Evolutionary conservation across 169 alveolate genomes (phyloP), one percentile per base, ranked within the genome.

Genomic region (Plasmodium gonderi): DNA sequence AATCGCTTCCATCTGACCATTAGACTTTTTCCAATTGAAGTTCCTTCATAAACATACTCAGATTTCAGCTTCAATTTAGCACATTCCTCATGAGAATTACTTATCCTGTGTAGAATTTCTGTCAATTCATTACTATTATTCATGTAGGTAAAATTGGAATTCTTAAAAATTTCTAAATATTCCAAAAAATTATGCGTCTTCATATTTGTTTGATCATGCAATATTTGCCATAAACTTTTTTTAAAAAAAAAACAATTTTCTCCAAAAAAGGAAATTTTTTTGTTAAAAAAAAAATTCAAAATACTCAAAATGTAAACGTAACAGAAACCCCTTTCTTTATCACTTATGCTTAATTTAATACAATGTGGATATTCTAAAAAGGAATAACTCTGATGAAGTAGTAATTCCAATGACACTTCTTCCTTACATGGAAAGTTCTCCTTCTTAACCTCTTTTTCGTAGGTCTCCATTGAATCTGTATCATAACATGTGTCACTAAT

Each of bases 241-340:
- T 83, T 83, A 83, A 83, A 74, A 69, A 83, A 83, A 72, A 83
- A 83, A 69, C 92, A 83, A 72, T 83, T 83, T 33, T 83, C 85
- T 38, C 54, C 74, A 51, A 83, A 83, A 33, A 83, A 47, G 31
- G 51, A 38, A 23, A 40, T 54, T 33, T 72, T 45, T 44, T 83
- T 83, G 77, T 83, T 83, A 69, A 83, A 83, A 47, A 83, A 74
- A 33, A 83, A 42, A 17, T 83, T 83, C 17, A 83, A 60, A 11
- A 83, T n/a, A n/a, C 67, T 45, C 9, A 76, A 31, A 29, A 83
- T 40, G 40, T 83, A 83, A 20, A 83, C 36, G 64, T 69, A 83
- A 49, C 81, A 69, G 64, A 69, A 68, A 20, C 42, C 40, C 51
- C 75, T 69, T 45, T 83, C 92, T 14, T 60, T 74, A 69, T 47